These are phyloP conservation scores for Pseudogymnoascus sp. DNA, from an alignment of 2,329 filamentous ascomycete species.

Conservation along the genomic window DNA sequence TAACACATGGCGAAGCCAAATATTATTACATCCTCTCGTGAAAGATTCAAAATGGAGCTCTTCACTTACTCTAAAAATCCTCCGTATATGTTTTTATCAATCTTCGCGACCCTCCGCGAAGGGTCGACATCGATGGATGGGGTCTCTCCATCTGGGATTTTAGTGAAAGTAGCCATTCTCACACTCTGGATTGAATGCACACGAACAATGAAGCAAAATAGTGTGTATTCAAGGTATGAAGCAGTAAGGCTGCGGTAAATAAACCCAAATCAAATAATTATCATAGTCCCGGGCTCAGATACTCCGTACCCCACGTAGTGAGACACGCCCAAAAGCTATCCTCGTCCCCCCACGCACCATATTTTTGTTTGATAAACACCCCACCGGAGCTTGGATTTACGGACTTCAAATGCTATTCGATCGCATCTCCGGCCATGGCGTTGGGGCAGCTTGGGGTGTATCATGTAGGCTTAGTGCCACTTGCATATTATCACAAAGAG, in stretches of 20 bases:
- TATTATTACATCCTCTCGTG: background rate
- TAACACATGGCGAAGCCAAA: background rate
- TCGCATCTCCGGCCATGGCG: background rate
- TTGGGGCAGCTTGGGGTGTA: background rate
- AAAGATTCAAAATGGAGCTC: background rate
- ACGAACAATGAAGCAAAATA: background rate
- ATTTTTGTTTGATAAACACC: background rate
- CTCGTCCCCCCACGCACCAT: background rate
- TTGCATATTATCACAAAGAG: background rate
- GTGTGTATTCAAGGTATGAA: background rate
- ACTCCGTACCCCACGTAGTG: background rate
- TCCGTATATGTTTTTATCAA: conserved; percentile 65
- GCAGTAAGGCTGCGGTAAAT: background rate
- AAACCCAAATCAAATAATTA: background rate
- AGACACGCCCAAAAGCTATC: background rate
- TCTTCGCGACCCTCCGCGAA: conserved; percentile 58
- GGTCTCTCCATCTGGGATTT: conserved; percentile 51
- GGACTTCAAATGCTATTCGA: background rate
- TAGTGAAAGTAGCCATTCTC: conserved; percentile 66
- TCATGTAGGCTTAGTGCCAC: background rate
- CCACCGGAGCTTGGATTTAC: background rate
- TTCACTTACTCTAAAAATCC: conserved; percentile 70
- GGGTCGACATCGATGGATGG: conserved; percentile 61
- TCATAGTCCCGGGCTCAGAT: background rate
- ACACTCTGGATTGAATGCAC: background rate